phyloP scores from a whole-genome alignment of 106 monocot genomes.

The Hemerocallis citrina region DNA sequence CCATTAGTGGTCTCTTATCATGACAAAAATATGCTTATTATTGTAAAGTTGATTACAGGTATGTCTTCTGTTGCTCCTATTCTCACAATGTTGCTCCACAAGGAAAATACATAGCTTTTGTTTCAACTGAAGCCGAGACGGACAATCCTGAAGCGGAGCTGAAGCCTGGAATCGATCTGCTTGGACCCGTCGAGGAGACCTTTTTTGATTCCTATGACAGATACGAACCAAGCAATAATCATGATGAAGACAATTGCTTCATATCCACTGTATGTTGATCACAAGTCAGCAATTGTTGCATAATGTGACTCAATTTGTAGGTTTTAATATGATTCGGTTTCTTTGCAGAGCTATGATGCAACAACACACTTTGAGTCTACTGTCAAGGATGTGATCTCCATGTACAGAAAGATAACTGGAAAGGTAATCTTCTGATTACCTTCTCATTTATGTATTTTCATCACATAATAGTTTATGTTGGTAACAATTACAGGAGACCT shows the following conservation, averaged over 20 bases:
- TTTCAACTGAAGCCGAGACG: constrained; percentile 51
- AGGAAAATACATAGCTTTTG: constrained; percentile 54
- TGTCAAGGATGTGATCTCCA: constrained; percentile 49
- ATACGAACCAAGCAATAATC: constrained; percentile 57
- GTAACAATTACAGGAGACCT: no score
- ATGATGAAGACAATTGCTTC: constrained; percentile 49
- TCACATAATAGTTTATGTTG: no score
- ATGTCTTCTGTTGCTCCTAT: constrained; percentile 67
- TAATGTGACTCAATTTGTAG: background rate
- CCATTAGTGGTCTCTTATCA: no score
- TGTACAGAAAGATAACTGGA: constrained; percentile 75
- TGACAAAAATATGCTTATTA: background rate
- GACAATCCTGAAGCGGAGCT: constrained; percentile 35
- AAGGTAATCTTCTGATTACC: constrained; percentile 62
- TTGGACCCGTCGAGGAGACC: constrained; percentile 44
- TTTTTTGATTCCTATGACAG: constrained; percentile 62
- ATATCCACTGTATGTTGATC: constrained; percentile 62
- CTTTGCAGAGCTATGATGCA: constrained; percentile 70
- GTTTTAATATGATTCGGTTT: background rate
- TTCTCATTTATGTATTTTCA: no score
- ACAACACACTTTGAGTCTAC: constrained; percentile 86
- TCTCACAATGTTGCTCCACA: constrained; percentile 53
- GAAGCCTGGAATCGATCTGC: constrained; percentile 44
- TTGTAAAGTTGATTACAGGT: constrained; percentile 29
- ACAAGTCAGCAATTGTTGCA: background rate